Percentiles rank a stretch among this genome's conserved stretches.
Evolutionary conservation across 345 rosid genomes (phyloP).

Genomic region (Erodium maritimum): DNA sequence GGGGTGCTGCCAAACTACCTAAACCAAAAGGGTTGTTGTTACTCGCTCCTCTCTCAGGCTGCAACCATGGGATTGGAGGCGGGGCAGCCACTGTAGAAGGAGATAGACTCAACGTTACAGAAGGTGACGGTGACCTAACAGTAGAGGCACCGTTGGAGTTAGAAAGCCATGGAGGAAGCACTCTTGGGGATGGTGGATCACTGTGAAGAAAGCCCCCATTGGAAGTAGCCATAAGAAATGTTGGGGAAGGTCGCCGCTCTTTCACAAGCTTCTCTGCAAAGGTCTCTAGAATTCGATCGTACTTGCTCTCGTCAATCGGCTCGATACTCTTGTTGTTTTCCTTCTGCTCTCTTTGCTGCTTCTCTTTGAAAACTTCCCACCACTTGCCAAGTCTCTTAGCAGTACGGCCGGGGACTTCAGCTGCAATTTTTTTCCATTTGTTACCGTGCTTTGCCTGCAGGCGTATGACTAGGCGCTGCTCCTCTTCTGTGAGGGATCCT

Average conservation of each 20-base stretch:
- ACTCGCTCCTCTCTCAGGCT: conserved; percentile 48
- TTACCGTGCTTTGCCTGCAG: conserved; percentile 94
- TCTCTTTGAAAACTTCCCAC: conserved; percentile 99
- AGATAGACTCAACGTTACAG: conserved; percentile 72
- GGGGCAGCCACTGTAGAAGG: conserved; percentile 62
- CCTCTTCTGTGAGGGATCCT: conserved; percentile 85
- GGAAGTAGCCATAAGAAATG: conserved; percentile 62
- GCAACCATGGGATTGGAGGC: conserved; percentile 78
- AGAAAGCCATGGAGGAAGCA: conserved; percentile 86
- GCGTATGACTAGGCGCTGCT: conserved; percentile 77
- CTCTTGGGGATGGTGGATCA: conserved; percentile 32
- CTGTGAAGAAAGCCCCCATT: conserved; percentile 56
- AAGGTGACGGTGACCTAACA: conserved; percentile 59
- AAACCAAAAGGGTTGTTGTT: conserved; percentile 31
- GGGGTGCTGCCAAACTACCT: too few relatives aligned
- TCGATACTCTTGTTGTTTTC: conserved; percentile 52
- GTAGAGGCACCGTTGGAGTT: conserved; percentile 40
- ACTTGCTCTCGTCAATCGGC: conserved; percentile 77
- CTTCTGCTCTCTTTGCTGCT: conserved; percentile 83
- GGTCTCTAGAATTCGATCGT: conserved; percentile 80
- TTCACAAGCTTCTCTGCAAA: conserved; percentile 92
- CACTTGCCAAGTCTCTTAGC: conserved; percentile 94
- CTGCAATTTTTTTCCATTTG: conserved; percentile 99
- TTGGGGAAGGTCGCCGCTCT: conserved; percentile 45
- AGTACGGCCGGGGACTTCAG: conserved; percentile 90